Evolutionary conservation across 164 flowering plant genomes (phyloP).

Genomic region (Cinnamomum chago): DNA sequence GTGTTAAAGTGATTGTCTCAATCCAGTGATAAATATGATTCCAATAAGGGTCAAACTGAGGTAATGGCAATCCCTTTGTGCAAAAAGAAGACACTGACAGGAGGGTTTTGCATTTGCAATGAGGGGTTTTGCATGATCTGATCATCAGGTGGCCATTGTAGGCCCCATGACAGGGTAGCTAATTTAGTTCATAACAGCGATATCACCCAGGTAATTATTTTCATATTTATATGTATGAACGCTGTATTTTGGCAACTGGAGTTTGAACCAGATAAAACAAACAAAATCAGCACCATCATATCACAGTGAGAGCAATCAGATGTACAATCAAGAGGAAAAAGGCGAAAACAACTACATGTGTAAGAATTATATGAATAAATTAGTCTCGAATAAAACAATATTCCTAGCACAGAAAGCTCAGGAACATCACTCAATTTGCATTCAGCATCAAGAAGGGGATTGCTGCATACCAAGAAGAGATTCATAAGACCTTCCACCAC

Average conservation of each 20-base stretch:
- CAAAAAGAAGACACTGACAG: no score
- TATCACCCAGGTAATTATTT: neutral
- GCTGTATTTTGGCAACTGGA: neutral
- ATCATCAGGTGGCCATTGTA: no score
- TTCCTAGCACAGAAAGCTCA: conserved; percentile 29
- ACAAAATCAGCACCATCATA: conserved; percentile 12
- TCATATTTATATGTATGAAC: neutral
- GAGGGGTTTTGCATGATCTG: no score
- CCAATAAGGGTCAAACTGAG: neutral
- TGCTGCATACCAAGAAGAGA: conserved; percentile 12
- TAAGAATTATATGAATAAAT: conserved; percentile 30
- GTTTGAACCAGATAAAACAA: conserved; percentile 1
- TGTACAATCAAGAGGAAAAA: conserved; percentile 10
- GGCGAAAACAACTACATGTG: conserved; percentile 11
- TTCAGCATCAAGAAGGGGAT: conserved; percentile 3
- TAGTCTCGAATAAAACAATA: conserved; percentile 27
- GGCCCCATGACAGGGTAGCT: neutral
- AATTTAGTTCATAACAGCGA: neutral
- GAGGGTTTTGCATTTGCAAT: no score
- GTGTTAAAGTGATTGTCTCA: no score
- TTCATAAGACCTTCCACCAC: conserved; percentile 10
- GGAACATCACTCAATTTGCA: conserved; percentile 25
- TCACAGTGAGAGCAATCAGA: conserved; percentile 7
- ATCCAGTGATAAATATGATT: no score
- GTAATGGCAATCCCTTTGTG: neutral